Evolutionary conservation across 345 rosid genomes (phyloP).

Genomic region (Schrenkiella parvula): DNA sequence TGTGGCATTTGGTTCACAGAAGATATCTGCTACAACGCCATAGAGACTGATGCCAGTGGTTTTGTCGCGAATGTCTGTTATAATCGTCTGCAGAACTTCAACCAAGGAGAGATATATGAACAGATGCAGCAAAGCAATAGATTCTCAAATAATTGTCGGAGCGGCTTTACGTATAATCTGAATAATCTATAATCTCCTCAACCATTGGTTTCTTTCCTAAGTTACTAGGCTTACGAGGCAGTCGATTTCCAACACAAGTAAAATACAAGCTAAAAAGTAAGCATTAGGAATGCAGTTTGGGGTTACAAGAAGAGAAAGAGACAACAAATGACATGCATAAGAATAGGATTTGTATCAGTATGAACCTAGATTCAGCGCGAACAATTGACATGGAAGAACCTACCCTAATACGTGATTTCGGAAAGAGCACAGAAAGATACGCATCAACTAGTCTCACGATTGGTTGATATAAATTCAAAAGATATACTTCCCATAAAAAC

Average conservation of each 20-base stretch:
- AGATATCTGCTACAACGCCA: conserved; percentile 57
- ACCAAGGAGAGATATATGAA: conserved; percentile 30
- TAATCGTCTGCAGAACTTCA: conserved; percentile 60
- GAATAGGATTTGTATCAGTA: not conserved
- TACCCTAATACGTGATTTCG: not conserved
- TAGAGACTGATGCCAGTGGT: conserved; percentile 84
- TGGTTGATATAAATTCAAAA: not conserved
- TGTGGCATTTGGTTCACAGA: conserved; percentile 39
- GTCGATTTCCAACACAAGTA: not conserved
- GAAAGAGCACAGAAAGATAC: not conserved
- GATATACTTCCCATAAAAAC: not conserved
- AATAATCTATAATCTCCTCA: not conserved
- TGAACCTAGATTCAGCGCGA: not conserved
- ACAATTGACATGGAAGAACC: not conserved
- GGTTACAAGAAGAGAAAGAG: not conserved
- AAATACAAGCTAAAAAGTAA: not conserved
- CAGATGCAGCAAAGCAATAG: conserved; percentile 11
- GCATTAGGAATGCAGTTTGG: not conserved
- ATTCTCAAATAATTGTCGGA: not conserved
- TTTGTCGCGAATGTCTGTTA: conserved; percentile 66
- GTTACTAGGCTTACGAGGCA: not conserved
- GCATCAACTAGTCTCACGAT: not conserved
- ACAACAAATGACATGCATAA: not conserved
- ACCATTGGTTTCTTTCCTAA: not conserved
- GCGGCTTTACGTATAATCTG: not conserved